Conservation (phyloP, 2,329 filamentous ascomycete genomes). For the Epichloe typhina region DNA sequence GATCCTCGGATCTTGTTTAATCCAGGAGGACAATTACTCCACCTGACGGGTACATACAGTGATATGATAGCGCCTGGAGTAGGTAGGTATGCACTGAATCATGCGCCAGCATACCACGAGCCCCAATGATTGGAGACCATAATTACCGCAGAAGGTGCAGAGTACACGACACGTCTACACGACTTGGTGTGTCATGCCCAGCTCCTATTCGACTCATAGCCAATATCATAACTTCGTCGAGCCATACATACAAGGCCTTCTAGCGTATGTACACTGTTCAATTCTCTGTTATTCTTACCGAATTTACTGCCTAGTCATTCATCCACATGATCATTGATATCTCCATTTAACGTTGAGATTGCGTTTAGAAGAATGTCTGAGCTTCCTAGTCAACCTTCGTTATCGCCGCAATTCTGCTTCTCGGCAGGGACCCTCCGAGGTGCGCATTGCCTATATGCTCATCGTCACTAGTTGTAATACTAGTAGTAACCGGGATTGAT, state of each 20-base stretch:
- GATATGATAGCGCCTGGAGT: neutral
- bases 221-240: too few relatives aligned
- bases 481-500: neutral
- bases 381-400: constrained; percentile 31
- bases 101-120: too few relatives aligned
- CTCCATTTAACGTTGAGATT: neutral
- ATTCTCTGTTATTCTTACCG: neutral
- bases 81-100: too few relatives aligned
- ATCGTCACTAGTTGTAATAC: neutral
- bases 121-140: too few relatives aligned
- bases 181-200: too few relatives aligned
- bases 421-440: constrained; percentile 56
- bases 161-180: too few relatives aligned
- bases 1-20: constrained; percentile 12
- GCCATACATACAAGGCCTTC: too few relatives aligned
- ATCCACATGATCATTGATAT: neutral
- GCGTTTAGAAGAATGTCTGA: constrained; percentile 26
- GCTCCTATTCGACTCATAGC: too few relatives aligned
- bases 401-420: constrained; percentile 70
- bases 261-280: neutral
- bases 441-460: constrained; percentile 20
- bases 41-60: neutral
- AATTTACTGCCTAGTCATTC: neutral
- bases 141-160: too few relatives aligned
- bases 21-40: constrained; percentile 2